Percentiles rank a stretch among this genome's conserved stretches.
These are phyloP conservation scores for Cucurbita pepo DNA, from an alignment of 306 rosid species.

Conservation along the genomic window DNA sequence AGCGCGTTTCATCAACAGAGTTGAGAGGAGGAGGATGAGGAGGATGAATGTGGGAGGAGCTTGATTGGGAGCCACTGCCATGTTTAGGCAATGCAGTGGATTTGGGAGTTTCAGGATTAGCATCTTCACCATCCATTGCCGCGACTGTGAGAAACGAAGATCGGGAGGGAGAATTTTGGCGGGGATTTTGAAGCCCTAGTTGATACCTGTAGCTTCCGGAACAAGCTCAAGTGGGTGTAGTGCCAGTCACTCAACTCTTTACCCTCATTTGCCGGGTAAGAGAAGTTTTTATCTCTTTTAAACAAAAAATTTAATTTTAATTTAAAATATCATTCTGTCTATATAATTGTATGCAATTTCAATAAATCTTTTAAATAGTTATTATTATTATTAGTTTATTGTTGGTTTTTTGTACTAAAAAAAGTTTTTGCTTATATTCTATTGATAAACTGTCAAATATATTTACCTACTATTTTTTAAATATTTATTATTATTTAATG, in stretches of 20 bases:
- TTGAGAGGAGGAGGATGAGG: background rate
- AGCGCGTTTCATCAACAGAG: background rate
- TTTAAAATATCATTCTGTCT: too few species aligned
- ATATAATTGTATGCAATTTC: too few species aligned
- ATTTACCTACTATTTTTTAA: too few species aligned
- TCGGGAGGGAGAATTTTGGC: constrained; percentile 12
- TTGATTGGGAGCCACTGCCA: background rate
- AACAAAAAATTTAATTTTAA: too few species aligned
- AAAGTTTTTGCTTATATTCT: too few species aligned
- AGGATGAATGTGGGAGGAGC: background rate
- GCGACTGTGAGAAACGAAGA: background rate
- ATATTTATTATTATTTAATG: too few species aligned
- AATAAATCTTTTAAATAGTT: too few species aligned
- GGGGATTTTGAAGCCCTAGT: constrained; percentile 50
- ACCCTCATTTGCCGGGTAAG: background rate
- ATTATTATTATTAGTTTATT: too few species aligned
- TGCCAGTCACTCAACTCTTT: background rate
- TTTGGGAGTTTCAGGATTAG: background rate
- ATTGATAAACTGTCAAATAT: too few species aligned
- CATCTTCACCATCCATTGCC: constrained; percentile 22
- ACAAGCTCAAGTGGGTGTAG: background rate
- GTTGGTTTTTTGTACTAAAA: too few species aligned
- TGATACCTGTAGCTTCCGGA: background rate
- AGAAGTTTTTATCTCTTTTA: too few species aligned
- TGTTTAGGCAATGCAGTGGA: background rate